phyloP scores from a whole-genome alignment of 495 filamentous ascomycete genomes.

The Apodospora peruviana region DNA sequence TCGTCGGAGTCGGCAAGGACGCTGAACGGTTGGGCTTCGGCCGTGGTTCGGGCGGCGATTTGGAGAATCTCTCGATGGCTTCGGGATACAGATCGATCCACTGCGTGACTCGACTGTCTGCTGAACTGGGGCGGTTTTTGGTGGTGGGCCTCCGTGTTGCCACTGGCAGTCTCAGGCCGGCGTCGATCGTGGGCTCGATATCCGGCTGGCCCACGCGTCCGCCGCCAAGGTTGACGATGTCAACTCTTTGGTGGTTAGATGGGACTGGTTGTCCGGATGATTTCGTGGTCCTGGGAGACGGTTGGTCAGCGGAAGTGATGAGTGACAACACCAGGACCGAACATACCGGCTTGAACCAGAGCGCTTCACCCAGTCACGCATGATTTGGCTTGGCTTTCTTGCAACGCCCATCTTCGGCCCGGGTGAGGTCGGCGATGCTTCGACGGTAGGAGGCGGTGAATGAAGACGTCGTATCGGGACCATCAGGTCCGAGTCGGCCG shows the following conservation, averaged over 20 bases:
- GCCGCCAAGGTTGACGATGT: constrained; percentile 31
- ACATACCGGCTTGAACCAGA: constrained; percentile 19
- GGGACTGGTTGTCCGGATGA: background rate
- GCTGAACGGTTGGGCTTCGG: too few relatives aligned
- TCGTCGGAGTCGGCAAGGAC: too few relatives aligned
- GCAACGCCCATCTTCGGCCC: constrained; percentile 3
- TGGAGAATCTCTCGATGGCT: background rate
- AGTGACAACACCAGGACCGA: background rate
- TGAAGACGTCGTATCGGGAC: background rate
- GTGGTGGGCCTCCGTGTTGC: background rate
- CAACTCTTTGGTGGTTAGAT: constrained; percentile 4
- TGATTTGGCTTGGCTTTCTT: constrained; percentile 16
- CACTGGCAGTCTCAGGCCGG: constrained; percentile 4
- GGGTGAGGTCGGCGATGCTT: constrained; percentile 5
- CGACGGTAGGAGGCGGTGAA: too few relatives aligned
- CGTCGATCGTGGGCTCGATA: constrained; percentile 1
- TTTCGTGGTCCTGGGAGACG: background rate
- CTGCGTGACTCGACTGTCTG: constrained; percentile 26
- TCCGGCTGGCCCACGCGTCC: constrained; percentile 15
- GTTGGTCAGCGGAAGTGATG: background rate
- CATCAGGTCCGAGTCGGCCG: background rate
- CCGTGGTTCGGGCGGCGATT: background rate
- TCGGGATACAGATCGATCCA: constrained; percentile 26
- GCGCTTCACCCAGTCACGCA: constrained; percentile 24
- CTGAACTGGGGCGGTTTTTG: constrained; percentile 9